A percentile compares a stretch with the other conserved stretches of the same genome.
phyloP scores from a whole-genome alignment of 106 monocot genomes.

The Dendrobium huoshanense region DNA sequence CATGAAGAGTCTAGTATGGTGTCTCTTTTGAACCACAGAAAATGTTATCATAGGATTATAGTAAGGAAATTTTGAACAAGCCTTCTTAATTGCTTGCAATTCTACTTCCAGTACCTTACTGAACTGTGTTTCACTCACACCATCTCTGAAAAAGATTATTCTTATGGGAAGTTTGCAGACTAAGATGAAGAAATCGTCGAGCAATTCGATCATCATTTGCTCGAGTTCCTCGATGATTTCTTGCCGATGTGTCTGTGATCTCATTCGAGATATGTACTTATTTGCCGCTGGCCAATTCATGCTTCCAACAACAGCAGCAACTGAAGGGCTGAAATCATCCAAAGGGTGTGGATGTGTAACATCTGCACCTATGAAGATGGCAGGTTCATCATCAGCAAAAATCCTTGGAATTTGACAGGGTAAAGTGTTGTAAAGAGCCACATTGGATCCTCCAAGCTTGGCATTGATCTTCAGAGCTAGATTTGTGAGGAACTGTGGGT shows the following conservation, averaged over 20 bases:
- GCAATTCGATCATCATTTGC: constrained; percentile 52
- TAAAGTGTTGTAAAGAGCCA: constrained; percentile 51
- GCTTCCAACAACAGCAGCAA: constrained; percentile 80
- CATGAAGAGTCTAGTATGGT: constrained; percentile 75
- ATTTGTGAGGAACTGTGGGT: constrained; percentile 67
- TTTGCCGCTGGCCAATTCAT: constrained; percentile 86
- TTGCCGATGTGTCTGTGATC: constrained; percentile 83
- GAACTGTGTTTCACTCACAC: constrained; percentile 88
- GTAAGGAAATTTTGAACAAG: constrained; percentile 31
- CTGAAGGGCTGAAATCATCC: constrained; percentile 80
- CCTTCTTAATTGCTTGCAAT: constrained; percentile 45
- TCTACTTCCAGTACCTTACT: constrained; percentile 69
- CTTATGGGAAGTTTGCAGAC: constrained; percentile 46
- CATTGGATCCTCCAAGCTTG: constrained; percentile 81
- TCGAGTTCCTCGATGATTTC: constrained; percentile 84
- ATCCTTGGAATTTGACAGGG: constrained; percentile 58
- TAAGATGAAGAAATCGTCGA: constrained; percentile 50
- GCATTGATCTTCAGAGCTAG: constrained; percentile 90
- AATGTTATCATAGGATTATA: constrained; percentile 72
- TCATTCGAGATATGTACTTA: constrained; percentile 78
- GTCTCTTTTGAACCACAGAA: constrained; percentile 84
- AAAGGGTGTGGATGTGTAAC: constrained; percentile 94
- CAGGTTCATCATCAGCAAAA: constrained; percentile 54
- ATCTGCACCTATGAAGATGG: constrained; percentile 93
- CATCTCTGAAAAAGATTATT: constrained; percentile 93